These are phyloP conservation scores for Xenoacremonium recifei DNA, from an alignment of 2,329 filamentous ascomycete genomes.

Conservation along the genomic window DNA sequence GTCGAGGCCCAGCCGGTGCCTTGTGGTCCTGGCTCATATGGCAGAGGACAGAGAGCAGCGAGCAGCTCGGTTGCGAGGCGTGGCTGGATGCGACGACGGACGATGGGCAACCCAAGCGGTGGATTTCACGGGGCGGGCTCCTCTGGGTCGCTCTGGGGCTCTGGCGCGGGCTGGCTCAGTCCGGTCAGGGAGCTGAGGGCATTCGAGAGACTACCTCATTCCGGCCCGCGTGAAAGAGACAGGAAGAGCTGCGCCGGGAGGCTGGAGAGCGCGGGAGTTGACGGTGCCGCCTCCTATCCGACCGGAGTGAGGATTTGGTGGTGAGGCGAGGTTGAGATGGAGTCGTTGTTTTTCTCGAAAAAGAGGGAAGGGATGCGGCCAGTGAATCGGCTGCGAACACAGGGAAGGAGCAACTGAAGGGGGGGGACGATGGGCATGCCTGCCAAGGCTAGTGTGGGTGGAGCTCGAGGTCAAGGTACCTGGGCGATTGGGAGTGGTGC, in stretches of 20 bases:
- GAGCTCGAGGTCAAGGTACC: background rate
- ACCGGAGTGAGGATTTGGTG: background rate
- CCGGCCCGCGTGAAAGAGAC: constrained; percentile 37
- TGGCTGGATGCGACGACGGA: constrained; percentile 28
- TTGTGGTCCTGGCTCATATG: constrained; percentile 46
- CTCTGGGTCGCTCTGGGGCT: constrained; percentile 24
- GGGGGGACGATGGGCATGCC: constrained; percentile 1
- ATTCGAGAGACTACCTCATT: constrained; percentile 58
- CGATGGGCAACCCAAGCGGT: too few relatives aligned
- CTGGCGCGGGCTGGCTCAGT: constrained; percentile 51
- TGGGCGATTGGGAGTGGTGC: background rate
- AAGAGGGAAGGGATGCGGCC: constrained; percentile 15
- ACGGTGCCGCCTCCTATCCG: constrained; percentile 4
- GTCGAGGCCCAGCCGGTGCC: constrained; percentile 58
- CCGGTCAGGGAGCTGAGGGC: constrained; percentile 60
- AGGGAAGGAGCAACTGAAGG: constrained; percentile 5
- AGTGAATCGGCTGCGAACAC: constrained; percentile 12
- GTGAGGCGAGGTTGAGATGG: constrained; percentile 22
- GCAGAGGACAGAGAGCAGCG: background rate
- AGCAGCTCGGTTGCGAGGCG: constrained; percentile 20
- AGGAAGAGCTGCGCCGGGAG: constrained; percentile 3
- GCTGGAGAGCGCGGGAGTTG: constrained; percentile 10
- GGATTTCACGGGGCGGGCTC: too few relatives aligned
- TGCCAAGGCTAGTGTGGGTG: background rate
- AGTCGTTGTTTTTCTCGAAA: constrained; percentile 24